These are phyloP conservation scores for Teratosphaeria viscida DNA, from an alignment of 2,329 filamentous ascomycete genomes.

Conservation along the genomic window DNA sequence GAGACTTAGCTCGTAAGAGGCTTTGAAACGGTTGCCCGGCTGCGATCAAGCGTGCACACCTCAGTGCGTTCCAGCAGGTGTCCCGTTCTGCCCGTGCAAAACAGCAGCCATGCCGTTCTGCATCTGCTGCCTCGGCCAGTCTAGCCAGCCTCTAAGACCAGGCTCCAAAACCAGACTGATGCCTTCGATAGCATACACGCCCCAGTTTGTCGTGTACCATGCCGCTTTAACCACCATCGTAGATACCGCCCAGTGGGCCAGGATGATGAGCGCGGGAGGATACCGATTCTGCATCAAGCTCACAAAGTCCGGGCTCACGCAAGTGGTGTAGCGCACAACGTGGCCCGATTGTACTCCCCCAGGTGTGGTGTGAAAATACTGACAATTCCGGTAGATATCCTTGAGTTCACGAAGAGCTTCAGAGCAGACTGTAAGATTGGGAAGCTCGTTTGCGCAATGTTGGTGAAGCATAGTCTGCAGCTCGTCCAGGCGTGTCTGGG, in stretches of 20 bases:
- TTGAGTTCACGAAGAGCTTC: slow-evolving; percentile 4
- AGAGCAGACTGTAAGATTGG: neutral
- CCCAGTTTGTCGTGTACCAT: slow-evolving; percentile 15
- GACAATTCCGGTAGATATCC: slow-evolving; percentile 4
- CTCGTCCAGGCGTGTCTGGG: slow-evolving; percentile 3
- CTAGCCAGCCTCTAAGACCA: slow-evolving; percentile 13
- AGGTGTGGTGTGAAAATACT: neutral
- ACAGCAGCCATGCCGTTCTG: neutral
- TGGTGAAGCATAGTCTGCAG: slow-evolving; percentile 5
- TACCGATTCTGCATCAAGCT: slow-evolving; percentile 8
- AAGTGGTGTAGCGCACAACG: neutral
- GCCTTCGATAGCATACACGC: slow-evolving; percentile 12
- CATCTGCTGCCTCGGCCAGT: slow-evolving; percentile 15
- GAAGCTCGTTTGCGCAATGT: neutral
- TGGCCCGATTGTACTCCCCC: neutral
- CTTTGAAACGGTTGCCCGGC: neutral
- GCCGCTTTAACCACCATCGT: slow-evolving; percentile 5
- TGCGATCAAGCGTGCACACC: neutral
- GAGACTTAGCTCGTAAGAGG: too few relatives aligned
- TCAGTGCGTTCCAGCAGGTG: neutral
- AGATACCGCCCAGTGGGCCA: slow-evolving; percentile 15
- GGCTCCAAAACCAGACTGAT: slow-evolving; percentile 9
- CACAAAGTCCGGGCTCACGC: slow-evolving; percentile 7
- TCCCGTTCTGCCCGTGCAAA: neutral
- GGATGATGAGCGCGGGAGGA: slow-evolving; percentile 13